phyloP scores from a whole-genome alignment of 352 stramenopile genomes.

The Pythium volutum region DNA sequence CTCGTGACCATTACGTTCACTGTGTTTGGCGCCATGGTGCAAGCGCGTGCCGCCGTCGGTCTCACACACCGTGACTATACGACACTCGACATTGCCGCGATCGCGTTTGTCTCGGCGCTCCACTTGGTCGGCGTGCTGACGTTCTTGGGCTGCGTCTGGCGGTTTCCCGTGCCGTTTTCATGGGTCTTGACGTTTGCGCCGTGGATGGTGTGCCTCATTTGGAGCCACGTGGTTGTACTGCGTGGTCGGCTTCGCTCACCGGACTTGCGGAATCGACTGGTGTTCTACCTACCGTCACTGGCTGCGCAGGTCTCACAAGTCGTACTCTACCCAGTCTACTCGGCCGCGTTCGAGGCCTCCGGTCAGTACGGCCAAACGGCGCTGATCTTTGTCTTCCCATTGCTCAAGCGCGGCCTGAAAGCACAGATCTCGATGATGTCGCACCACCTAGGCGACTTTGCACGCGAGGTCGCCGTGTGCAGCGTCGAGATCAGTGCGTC shows the following conservation, averaged over 20 bases:
- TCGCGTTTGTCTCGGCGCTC: not conserved
- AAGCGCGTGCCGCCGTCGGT: not conserved
- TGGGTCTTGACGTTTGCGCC: not conserved
- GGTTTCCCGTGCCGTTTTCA: constrained; percentile 7
- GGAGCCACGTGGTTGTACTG: not conserved
- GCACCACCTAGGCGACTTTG: constrained; percentile 2
- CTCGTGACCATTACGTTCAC: constrained; percentile 2
- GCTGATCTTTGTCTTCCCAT: constrained; percentile 11
- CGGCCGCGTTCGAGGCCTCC: constrained; percentile 8
- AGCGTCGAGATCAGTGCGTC: constrained; percentile 20
- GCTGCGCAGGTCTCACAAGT: constrained; percentile 1
- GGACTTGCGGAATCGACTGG: not conserved
- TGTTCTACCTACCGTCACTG: not conserved
- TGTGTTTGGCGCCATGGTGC: not conserved
- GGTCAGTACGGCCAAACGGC: not conserved
- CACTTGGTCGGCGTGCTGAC: not conserved
- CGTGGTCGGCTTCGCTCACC: not conserved
- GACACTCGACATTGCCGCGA: not conserved
- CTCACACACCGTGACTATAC: not conserved
- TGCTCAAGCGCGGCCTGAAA: constrained; percentile 12
- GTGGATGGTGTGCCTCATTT: not conserved
- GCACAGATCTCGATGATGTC: not conserved
- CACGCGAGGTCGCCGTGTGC: constrained; percentile 10
- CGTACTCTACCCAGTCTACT: constrained; percentile 17
- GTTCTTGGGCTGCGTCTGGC: not conserved